phyloP scores from a whole-genome alignment of 2,329 filamentous ascomycete species.

The Beauveria asiatica region DNA sequence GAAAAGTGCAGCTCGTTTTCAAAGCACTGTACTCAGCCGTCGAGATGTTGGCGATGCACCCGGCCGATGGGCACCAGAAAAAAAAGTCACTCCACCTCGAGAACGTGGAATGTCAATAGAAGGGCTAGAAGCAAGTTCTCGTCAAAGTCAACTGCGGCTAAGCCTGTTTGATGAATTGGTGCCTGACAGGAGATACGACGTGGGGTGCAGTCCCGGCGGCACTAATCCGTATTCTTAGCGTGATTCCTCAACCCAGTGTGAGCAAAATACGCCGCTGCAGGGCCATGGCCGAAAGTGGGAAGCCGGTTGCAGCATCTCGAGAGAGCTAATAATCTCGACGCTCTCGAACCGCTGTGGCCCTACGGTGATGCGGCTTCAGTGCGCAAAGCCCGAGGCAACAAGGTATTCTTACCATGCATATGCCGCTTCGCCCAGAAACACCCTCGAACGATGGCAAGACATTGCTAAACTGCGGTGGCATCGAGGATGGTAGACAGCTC shows the following conservation, averaged over 20 bases:
- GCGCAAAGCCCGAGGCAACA: not conserved
- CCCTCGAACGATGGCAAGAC: not conserved
- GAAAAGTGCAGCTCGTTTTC: not conserved
- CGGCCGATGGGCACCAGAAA: not conserved
- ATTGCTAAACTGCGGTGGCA: not conserved
- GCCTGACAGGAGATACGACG: not conserved
- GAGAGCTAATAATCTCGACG: not conserved
- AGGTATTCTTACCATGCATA: no score
- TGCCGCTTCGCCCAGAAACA: not conserved
- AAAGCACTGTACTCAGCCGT: not conserved
- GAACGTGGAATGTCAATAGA: not conserved
- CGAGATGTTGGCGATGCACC: not conserved
- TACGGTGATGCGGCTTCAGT: no score
- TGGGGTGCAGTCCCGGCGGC: not conserved
- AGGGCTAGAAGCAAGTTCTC: slow-evolving; percentile 7
- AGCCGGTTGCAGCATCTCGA: not conserved
- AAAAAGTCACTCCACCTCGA: not conserved
- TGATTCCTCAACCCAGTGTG: not conserved
- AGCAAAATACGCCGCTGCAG: not conserved
- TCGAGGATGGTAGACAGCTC: not conserved
- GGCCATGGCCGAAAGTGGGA: not conserved
- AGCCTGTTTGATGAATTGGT: slow-evolving; percentile 4
- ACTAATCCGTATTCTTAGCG: not conserved
- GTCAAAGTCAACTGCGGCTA: not conserved
- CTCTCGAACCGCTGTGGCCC: not conserved